Conservation (phyloP, 192 early-diverging fungal genomes). For the Backusella tuberculispora region DNA sequence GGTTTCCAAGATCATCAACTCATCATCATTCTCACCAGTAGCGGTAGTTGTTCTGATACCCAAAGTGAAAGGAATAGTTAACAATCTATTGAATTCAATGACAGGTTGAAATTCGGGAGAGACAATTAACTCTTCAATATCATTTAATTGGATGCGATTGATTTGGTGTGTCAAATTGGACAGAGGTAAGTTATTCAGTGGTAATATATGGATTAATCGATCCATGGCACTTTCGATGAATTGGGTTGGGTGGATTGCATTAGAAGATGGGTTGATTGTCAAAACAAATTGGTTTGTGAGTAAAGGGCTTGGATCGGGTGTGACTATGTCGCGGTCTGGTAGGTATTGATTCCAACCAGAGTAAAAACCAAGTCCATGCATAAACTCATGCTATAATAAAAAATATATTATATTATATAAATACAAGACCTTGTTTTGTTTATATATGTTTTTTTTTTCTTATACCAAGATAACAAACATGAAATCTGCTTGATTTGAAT, state of each 20-base stretch:
- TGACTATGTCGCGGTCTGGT: constrained; percentile 21
- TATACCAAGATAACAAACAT: constrained; percentile 43
- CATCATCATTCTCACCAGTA: background rate
- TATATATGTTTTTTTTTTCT: background rate
- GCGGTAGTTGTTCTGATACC: background rate
- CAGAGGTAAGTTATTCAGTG: background rate
- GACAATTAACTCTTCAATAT: background rate
- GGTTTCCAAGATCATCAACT: constrained; percentile 35
- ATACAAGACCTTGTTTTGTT: background rate
- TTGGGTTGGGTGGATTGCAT: background rate
- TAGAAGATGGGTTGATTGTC: background rate
- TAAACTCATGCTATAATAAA: constrained; percentile 41
- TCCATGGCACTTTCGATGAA: constrained; percentile 38
- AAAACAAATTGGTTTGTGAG: background rate
- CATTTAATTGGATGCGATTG: background rate
- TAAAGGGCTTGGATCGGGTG: constrained; percentile 30
- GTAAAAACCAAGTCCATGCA: constrained; percentile 49
- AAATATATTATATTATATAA: background rate
- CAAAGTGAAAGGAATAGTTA: background rate
- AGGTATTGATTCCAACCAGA: constrained; percentile 34
- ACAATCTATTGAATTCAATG: background rate
- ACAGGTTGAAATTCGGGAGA: background rate
- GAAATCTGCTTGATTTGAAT: constrained; percentile 41
- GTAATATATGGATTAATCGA: constrained; percentile 27
- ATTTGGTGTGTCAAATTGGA: constrained; percentile 8